phyloP scores from a whole-genome alignment of 305 asterid species.

The Petunia hybrid region DNA sequence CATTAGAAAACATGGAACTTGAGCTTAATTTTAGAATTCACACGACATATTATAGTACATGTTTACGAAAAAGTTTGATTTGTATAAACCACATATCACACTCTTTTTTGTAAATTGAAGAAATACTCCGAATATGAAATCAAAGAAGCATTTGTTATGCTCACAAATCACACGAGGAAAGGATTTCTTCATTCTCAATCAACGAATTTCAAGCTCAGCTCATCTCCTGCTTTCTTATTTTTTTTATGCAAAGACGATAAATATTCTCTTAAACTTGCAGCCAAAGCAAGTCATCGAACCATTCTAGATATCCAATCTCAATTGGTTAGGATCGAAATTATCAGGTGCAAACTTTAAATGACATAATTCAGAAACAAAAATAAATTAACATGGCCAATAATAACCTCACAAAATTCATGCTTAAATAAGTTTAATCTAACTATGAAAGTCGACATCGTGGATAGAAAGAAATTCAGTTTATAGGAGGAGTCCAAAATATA shows the following conservation, averaged over 20 bases:
- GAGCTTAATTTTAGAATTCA: too few relatives aligned
- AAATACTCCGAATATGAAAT: too few relatives aligned
- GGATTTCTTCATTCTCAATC: constrained; percentile 19
- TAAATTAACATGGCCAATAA: not conserved
- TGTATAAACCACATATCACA: too few relatives aligned
- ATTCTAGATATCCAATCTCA: not conserved
- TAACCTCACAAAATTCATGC: not conserved
- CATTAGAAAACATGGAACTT: too few relatives aligned
- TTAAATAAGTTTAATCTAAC: not conserved
- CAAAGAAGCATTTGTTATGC: too few relatives aligned
- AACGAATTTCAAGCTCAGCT: constrained; percentile 27
- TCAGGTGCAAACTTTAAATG: not conserved
- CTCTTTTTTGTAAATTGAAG: too few relatives aligned
- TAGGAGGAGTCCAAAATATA: not conserved
- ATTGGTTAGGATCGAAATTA: not conserved
- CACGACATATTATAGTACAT: too few relatives aligned
- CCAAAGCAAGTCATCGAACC: constrained; percentile 19
- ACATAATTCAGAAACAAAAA: too few relatives aligned
- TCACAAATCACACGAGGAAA: not conserved
- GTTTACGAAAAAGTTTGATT: too few relatives aligned
- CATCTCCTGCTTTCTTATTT: not conserved
- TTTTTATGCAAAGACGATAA: not conserved
- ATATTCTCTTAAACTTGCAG: not conserved
- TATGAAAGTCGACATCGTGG: too few relatives aligned
- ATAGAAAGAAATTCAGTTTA: not conserved